These are phyloP conservation scores for Auriscalpium microsporum DNA, from an alignment of 768 basidiomycete species.

Conservation along the genomic window DNA sequence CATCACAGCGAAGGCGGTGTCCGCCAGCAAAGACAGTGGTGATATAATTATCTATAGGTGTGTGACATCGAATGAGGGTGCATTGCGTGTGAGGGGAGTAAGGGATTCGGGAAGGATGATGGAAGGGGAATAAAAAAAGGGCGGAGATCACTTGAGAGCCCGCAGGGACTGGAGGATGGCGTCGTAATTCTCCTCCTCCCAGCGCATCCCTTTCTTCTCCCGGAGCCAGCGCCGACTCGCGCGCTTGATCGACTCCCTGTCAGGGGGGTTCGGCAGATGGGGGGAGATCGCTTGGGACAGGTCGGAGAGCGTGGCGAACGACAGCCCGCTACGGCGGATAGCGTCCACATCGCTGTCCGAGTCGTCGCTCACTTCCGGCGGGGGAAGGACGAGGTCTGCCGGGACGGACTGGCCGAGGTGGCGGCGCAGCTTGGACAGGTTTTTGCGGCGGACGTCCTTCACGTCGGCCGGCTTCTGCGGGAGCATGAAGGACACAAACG, in stretches of 20 bases:
- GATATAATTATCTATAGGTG: too few relatives aligned
- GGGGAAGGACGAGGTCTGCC: slow-evolving; percentile 15
- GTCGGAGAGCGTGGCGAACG: background rate
- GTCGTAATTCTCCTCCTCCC: slow-evolving; percentile 28
- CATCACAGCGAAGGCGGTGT: too few relatives aligned
- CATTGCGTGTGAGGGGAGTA: too few relatives aligned
- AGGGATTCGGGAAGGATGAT: background rate
- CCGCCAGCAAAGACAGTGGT: too few relatives aligned
- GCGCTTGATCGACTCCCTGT: slow-evolving; percentile 9
- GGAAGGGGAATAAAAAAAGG: background rate
- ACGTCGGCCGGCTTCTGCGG: background rate
- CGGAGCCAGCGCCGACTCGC: slow-evolving; percentile 31
- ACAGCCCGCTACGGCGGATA: background rate
- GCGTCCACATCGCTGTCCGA: background rate
- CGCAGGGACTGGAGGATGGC: slow-evolving; percentile 29
- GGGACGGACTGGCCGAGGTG: slow-evolving; percentile 26
- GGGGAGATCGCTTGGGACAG: background rate
- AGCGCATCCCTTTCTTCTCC: slow-evolving; percentile 31
- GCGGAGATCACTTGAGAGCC: background rate
- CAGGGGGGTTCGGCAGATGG: background rate
- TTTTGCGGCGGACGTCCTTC: background rate
- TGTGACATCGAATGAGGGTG: too few relatives aligned
- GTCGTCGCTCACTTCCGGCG: slow-evolving; percentile 11
- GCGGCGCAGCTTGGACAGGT: slow-evolving; percentile 23
- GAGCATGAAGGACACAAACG: background rate